A percentile compares a stretch with the other conserved stretches of the same genome.
These are phyloP conservation scores for Histomonas meleagridis DNA, from an alignment of 208 protist species.

Conservation along the genomic window DNA sequence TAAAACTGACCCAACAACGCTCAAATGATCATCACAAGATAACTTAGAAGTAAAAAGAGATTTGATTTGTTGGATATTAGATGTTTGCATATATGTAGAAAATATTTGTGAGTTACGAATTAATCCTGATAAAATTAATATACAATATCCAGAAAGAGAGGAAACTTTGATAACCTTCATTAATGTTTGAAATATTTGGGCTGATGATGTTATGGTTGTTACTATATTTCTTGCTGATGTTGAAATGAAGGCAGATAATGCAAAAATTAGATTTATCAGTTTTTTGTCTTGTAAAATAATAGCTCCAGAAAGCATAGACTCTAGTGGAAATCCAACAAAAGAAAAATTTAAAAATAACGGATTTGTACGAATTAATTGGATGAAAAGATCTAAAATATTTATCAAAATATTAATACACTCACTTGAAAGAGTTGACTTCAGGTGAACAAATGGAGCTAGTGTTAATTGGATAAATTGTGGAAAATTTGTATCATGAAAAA, in stretches of 20 bases:
- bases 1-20: background rate
- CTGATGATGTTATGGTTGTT: background rate
- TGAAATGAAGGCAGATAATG: background rate
- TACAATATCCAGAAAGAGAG: background rate
- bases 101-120: background rate
- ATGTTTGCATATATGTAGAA: background rate
- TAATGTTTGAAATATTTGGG: background rate
- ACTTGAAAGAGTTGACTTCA: background rate
- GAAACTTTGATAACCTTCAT: background rate
- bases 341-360: background rate
- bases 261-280: background rate
- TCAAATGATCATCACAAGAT: constrained; percentile 23
- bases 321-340: background rate
- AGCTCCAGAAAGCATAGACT: background rate
- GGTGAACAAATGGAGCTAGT: background rate
- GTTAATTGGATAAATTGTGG: background rate
- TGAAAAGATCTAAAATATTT: background rate
- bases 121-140: background rate
- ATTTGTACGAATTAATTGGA: background rate
- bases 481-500: background rate
- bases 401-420: background rate
- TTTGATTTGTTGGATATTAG: background rate
- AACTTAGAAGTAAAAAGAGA: background rate
- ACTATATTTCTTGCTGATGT: background rate
- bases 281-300: background rate